Percentiles rank a stretch among this genome's conserved stretches.
Conservation (phyloP, 2,329 filamentous ascomycete species). For the Fusarium sp. region DNA sequence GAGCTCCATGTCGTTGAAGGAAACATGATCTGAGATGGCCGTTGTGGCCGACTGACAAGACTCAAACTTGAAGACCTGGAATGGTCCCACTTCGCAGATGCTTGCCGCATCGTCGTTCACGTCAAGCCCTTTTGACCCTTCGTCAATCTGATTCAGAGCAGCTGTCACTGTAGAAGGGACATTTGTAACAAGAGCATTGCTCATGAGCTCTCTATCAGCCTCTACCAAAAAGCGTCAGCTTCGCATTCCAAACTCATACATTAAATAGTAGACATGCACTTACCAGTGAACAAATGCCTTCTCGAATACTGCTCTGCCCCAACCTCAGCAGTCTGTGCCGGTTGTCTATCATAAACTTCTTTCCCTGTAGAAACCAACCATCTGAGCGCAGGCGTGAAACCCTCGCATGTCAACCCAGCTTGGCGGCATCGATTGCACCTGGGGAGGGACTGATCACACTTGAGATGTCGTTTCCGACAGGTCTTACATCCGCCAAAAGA, state of each 20-base stretch:
- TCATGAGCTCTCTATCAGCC: constrained; percentile 35
- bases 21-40: constrained; percentile 20
- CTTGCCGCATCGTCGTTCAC: neutral
- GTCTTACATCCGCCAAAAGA: constrained; percentile 44
- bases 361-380: constrained; percentile 38
- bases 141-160: constrained; percentile 35
- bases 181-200: constrained; percentile 19
- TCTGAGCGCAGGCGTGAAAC: constrained; percentile 36
- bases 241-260: rapidly evolving
- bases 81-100: constrained; percentile 26
- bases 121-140: constrained; percentile 30
- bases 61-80: constrained; percentile 40
- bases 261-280: neutral
- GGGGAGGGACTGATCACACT: constrained; percentile 38
- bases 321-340: constrained; percentile 20
- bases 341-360: constrained; percentile 37
- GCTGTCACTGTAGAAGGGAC: constrained; percentile 35
- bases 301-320: constrained; percentile 34
- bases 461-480: constrained; percentile 43
- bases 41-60: constrained; percentile 3
- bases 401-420: constrained; percentile 36
- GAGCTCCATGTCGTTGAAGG: constrained; percentile 23
- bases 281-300: constrained; percentile 39
- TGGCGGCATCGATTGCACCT: constrained; percentile 35
- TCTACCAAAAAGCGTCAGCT: neutral